Evolutionary conservation across 495 filamentous ascomycete species (phyloP).

Genomic region (Clohesyomyces aquaticus): DNA sequence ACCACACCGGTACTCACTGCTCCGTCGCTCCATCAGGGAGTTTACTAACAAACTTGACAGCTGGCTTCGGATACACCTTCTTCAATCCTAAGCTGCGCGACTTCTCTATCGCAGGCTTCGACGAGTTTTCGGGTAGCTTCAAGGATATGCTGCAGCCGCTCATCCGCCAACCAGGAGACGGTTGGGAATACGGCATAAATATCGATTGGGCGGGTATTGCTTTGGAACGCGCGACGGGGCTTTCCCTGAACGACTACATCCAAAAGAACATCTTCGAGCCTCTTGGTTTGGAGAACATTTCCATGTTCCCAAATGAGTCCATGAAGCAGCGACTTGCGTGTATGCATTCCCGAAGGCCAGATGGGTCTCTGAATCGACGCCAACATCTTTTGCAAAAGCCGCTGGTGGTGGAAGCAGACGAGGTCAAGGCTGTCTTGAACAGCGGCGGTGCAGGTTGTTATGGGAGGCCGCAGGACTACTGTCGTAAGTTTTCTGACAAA

Average conservation of each 20-base stretch:
- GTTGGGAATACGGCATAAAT: slow-evolving; percentile 62
- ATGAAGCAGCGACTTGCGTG: slow-evolving; percentile 57
- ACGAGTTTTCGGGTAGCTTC: slow-evolving; percentile 57
- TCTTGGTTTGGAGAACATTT: slow-evolving; percentile 56
- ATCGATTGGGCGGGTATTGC: slow-evolving; percentile 65
- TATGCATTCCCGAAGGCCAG: slow-evolving; percentile 52
- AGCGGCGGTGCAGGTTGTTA: slow-evolving; percentile 63
- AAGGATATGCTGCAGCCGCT: slow-evolving; percentile 55
- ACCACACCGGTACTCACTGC: slow-evolving; percentile 50
- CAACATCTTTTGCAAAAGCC: slow-evolving; percentile 57
- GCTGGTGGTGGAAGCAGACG: slow-evolving; percentile 46
- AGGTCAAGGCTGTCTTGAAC: slow-evolving; percentile 51
- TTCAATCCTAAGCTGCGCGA: slow-evolving; percentile 57
- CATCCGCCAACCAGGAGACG: slow-evolving; percentile 59
- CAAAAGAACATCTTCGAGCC: slow-evolving; percentile 60
- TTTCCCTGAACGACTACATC: slow-evolving; percentile 59
- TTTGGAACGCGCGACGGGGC: slow-evolving; percentile 56
- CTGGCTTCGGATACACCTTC: slow-evolving; percentile 51
- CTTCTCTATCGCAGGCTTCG: slow-evolving; percentile 55
- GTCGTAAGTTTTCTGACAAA: slow-evolving; percentile 49
- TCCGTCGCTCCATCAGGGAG: background rate
- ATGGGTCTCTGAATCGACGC: slow-evolving; percentile 49
- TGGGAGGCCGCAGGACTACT: slow-evolving; percentile 59
- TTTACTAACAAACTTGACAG: slow-evolving; percentile 13
- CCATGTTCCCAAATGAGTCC: slow-evolving; percentile 56